phyloP scores from a whole-genome alignment of 2,329 filamentous ascomycete species.

The Cytospora chrysosperma region DNA sequence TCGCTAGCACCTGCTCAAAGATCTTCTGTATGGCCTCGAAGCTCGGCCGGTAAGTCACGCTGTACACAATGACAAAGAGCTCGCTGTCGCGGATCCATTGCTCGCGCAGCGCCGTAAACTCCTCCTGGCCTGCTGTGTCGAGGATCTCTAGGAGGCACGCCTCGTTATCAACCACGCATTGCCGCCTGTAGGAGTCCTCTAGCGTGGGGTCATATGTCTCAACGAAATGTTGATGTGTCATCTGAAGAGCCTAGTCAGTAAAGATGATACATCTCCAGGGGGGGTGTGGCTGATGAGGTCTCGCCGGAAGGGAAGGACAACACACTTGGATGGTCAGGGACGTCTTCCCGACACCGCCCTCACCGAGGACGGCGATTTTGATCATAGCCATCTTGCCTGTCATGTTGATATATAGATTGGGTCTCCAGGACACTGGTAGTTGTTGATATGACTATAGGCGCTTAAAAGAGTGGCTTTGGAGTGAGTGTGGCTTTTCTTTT shows the following conservation, averaged over 20 bases:
- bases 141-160: conserved; percentile 22
- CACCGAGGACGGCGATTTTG: conserved; percentile 22
- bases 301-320: not conserved
- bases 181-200: conserved; percentile 23
- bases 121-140: conserved; percentile 24
- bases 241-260: conserved; percentile 9
- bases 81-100: conserved; percentile 25
- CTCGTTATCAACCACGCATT: conserved; percentile 22
- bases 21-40: conserved; percentile 23
- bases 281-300: not conserved
- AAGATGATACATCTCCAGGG: not conserved
- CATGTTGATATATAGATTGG: conserved; percentile 8
- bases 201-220: conserved; percentile 24
- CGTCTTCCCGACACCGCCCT: conserved; percentile 24
- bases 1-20: conserved; percentile 21
- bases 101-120: conserved; percentile 23
- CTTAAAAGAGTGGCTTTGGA: not conserved
- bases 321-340: conserved; percentile 23
- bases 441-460: conserved; percentile 3
- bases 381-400: conserved; percentile 20
- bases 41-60: conserved; percentile 21
- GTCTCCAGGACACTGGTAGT: conserved; percentile 7
- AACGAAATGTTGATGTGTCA: conserved; percentile 23
- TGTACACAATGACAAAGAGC: conserved; percentile 24
- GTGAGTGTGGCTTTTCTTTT: not conserved